Evolutionary conservation across 2,329 filamentous ascomycete genomes (phyloP).

Genomic region (Colletotrichum aenigma): DNA sequence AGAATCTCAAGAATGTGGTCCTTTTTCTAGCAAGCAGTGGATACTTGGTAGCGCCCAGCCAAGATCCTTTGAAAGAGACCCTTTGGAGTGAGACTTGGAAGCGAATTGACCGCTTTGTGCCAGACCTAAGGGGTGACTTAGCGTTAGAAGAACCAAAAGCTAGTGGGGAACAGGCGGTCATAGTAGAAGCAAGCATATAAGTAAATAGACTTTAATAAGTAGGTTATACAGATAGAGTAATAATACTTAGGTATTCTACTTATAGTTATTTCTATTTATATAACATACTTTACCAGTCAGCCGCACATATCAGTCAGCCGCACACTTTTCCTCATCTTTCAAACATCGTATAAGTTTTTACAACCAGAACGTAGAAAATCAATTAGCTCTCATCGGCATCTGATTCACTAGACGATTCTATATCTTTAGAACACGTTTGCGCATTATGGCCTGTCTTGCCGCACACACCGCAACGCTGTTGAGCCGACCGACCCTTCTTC

Average conservation of each 20-base stretch:
- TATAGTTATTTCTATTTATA: neutral
- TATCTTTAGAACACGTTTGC: too few relatives aligned
- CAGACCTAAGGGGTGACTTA: conserved; percentile 62
- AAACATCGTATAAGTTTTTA: too few relatives aligned
- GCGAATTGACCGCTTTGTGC: conserved; percentile 68
- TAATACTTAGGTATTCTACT: neutral
- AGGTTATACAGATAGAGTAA: neutral
- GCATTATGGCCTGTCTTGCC: too few relatives aligned
- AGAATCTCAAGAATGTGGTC: conserved; percentile 94
- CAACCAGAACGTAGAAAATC: too few relatives aligned
- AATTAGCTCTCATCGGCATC: too few relatives aligned
- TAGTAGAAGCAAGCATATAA: neutral
- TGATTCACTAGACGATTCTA: too few relatives aligned
- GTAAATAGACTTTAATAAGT: neutral
- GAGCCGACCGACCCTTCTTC: too few relatives aligned
- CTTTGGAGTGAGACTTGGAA: conserved; percentile 70
- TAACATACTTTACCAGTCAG: too few relatives aligned
- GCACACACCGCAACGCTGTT: too few relatives aligned
- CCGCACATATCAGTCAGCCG: too few relatives aligned
- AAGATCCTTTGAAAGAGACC: conserved; percentile 58
- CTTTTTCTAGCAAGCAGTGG: conserved; percentile 93
- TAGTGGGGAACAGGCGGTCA: neutral
- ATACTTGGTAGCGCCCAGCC: conserved; percentile 74
- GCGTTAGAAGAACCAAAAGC: conserved; percentile 49
- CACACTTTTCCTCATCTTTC: too few relatives aligned